These are phyloP conservation scores for Emergomyces pasteurianus DNA, from an alignment of 2,329 filamentous ascomycete genomes.

Conservation along the genomic window DNA sequence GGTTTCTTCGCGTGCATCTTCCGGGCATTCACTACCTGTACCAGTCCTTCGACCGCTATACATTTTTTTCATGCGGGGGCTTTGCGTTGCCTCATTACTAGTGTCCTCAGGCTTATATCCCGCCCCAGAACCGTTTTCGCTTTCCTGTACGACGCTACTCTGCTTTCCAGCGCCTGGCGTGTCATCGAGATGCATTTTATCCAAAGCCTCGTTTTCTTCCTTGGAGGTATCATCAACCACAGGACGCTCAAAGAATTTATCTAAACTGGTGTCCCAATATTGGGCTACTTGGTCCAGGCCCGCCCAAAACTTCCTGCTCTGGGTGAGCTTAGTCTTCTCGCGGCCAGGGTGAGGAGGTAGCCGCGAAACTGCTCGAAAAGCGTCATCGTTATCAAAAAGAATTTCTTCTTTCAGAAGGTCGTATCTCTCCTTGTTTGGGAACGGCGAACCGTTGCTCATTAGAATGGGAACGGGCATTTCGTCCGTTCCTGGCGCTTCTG, in stretches of 20 bases:
- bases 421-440: slow-evolving; percentile 39
- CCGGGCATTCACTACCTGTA: slow-evolving; percentile 47
- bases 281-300: slow-evolving; percentile 47
- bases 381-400: slow-evolving; percentile 43
- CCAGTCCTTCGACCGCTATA: slow-evolving; percentile 50
- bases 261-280: slow-evolving; percentile 50
- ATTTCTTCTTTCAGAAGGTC: slow-evolving; percentile 40
- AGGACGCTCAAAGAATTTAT: slow-evolving; percentile 41
- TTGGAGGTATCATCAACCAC: slow-evolving; percentile 13
- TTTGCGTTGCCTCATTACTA: neutral
- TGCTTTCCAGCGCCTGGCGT: slow-evolving; percentile 10
- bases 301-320: slow-evolving; percentile 50
- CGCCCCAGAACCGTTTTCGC: neutral
- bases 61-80: slow-evolving; percentile 12
- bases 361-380: slow-evolving; percentile 44
- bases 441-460: slow-evolving; percentile 39
- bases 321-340: slow-evolving; percentile 39
- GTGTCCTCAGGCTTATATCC: neutral
- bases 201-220: neutral
- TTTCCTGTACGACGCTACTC: neutral
- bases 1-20: slow-evolving; percentile 44
- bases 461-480: slow-evolving; percentile 16
- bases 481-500: slow-evolving; percentile 17
- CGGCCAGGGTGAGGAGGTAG: slow-evolving; percentile 33
- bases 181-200: slow-evolving; percentile 12